Evolutionary conservation across 257 asterid genomes (phyloP).

Genomic region (Scutellaria baicalensis): DNA sequence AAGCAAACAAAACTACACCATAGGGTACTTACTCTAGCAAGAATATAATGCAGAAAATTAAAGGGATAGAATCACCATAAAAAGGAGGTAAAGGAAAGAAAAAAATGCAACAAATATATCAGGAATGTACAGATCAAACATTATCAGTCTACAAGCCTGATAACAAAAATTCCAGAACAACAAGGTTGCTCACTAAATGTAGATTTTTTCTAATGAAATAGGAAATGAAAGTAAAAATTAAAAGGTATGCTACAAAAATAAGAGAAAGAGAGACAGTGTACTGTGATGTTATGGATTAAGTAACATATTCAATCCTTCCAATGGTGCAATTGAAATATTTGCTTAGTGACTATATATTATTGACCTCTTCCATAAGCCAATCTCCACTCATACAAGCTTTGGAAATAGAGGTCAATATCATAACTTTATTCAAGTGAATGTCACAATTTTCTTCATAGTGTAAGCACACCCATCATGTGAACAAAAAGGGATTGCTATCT

Average conservation of each 20-base stretch:
- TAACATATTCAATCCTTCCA: not conserved
- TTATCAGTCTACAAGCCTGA: not conserved
- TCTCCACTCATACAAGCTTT: not conserved
- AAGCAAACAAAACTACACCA: not conserved
- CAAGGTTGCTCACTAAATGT: not conserved
- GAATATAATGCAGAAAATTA: not conserved
- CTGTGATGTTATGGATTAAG: not conserved
- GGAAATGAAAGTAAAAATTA: not conserved
- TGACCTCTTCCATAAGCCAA: conserved; percentile 8
- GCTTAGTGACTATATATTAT: not conserved
- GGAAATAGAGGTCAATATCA: conserved; percentile 8
- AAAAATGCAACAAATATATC: not conserved
- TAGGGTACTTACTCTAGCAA: not conserved
- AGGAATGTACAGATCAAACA: not conserved
- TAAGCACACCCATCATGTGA: not conserved
- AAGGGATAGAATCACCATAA: conserved; percentile 5
- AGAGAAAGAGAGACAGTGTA: conserved; percentile 5
- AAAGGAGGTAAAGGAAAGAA: not conserved
- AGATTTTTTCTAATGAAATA: not conserved
- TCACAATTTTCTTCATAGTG: not conserved
- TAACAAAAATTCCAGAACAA: not conserved
- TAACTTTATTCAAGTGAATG: not conserved
- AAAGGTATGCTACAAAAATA: not conserved
- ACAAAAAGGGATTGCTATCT: not conserved
- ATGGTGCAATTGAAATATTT: not conserved